Evolutionary conservation across 805 yeast genomes (phyloP).

Genomic region (Kurtzmaniella fragi): DNA sequence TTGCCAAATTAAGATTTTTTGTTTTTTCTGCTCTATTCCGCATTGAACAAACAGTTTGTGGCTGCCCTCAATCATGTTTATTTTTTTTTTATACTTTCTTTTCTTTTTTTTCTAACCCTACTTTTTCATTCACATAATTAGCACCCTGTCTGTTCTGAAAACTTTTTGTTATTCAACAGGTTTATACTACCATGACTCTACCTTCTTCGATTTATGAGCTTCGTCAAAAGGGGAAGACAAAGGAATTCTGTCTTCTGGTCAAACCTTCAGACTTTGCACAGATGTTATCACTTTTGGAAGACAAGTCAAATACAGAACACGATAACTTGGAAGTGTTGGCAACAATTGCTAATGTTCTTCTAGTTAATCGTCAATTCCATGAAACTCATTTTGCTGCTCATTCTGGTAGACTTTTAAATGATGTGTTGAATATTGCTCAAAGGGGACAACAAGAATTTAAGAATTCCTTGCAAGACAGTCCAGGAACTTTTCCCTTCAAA

Average conservation of each 20-base stretch:
- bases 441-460: background rate
- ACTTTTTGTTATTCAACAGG: too few relatives aligned
- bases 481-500: slow-evolving; percentile 5
- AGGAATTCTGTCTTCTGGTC: slow-evolving; percentile 11
- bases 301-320: background rate
- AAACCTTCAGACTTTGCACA: slow-evolving; percentile 6
- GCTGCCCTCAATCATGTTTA: too few relatives aligned
- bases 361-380: slow-evolving; percentile 19
- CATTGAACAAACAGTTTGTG: too few relatives aligned
- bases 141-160: background rate
- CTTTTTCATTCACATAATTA: background rate
- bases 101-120: background rate
- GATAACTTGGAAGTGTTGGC: slow-evolving; percentile 15
- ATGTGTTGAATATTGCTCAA: slow-evolving; percentile 5
- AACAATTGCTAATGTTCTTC: slow-evolving; percentile 19
- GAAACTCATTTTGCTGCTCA: slow-evolving; percentile 12
- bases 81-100: too few relatives aligned
- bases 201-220: slow-evolving; percentile 4
- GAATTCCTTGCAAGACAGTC: slow-evolving; percentile 1
- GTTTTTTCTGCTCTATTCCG: too few relatives aligned
- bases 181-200: too few relatives aligned
- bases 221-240: slow-evolving; percentile 10
- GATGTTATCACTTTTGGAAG: slow-evolving; percentile 6
- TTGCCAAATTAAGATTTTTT: too few relatives aligned
- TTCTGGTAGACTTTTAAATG: slow-evolving; percentile 8